Conservation (phyloP, 148 eudicot species). For the Arctostaphylos glauca region DNA sequence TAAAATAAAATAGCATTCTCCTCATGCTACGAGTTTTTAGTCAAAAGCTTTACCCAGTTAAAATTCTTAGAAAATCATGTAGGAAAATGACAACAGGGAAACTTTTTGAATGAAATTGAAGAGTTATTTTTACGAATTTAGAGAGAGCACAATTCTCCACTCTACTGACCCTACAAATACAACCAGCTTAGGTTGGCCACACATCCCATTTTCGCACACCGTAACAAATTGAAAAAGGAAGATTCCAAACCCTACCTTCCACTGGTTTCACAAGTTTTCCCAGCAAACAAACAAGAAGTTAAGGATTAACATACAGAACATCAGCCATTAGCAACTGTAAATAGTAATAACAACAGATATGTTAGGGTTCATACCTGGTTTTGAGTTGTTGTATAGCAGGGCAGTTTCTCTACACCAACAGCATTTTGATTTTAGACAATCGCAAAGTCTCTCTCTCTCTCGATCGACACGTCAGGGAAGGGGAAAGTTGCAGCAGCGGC, state of each 20-base stretch:
- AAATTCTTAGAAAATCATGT: not conserved
- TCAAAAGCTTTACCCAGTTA: not conserved
- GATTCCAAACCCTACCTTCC: not conserved
- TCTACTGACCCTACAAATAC: not conserved
- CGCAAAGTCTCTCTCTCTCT: constrained; percentile 1
- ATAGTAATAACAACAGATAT: not conserved
- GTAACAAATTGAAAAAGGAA: not conserved
- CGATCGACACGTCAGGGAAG: not conserved
- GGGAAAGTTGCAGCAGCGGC: not conserved
- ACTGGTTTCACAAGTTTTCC: not conserved
- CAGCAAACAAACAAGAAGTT: constrained; percentile 9
- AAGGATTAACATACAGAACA: not conserved
- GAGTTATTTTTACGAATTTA: not conserved
- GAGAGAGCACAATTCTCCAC: not conserved
- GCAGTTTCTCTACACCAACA: not conserved
- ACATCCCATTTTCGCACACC: not conserved
- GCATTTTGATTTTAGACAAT: not conserved
- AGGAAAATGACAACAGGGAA: not conserved
- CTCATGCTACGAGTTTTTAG: not conserved
- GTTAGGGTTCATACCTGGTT: not conserved
- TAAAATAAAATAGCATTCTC: not conserved
- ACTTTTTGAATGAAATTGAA: not conserved
- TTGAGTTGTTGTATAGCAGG: not conserved
- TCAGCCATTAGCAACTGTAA: not conserved
- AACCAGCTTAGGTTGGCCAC: not conserved